Evolutionary conservation across 1,284 basidiomycete genomes (phyloP), one percentile per base, ranked within the genome.

Genomic region (Agaricales sp.): DNA sequence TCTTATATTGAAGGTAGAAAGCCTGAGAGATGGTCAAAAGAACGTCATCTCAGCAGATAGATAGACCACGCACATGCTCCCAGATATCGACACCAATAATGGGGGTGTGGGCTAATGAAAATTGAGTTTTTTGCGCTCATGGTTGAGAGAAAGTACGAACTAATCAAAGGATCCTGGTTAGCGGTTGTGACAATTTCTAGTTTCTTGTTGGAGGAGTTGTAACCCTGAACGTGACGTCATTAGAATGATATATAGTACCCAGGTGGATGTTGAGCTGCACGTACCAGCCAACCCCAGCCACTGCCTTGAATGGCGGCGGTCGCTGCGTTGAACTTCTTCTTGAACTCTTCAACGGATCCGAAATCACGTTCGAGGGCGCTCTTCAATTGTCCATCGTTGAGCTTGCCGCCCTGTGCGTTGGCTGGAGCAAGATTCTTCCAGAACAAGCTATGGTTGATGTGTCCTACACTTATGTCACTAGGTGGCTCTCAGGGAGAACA

Each of bases 21-120:
- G 84, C 80, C 79, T 80, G n/a, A 51, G 30, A n/a, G 8, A 8
- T 8, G 30, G 30, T 35, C 4, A 35, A 53, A 56, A 19, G 45
- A 49, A 43, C 51, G 50, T 39, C 23, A 47, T 23, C 14, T 39
- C 21, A 51, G 46, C 37, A 52, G 22, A 3, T 19, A 23, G 13
- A 48, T 3, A 39, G 43, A 43, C 8, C 35, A 73, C 80, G 44
- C 59, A 81, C 88, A 67, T 92, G 90, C 67, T 92, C 89, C 94
- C 96, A 98, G 61, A 97, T 89, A 68, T 99, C 96, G 57, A 98
- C 84, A 52, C 95, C 96, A 62, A 99, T 81, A 62, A 99, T 83
- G 35, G 95, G 93, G 26, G 78, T 74, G 68, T 94, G 90, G 2
- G 80, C 82, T 87, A 53, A 12, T n/a, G 18, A 25, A 35, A 2